Evolutionary conservation across 129 eudicot genomes (phyloP), one percentile per base, ranked within the genome.

Genomic region (Pseudognaphalium luteoalbum): DNA sequence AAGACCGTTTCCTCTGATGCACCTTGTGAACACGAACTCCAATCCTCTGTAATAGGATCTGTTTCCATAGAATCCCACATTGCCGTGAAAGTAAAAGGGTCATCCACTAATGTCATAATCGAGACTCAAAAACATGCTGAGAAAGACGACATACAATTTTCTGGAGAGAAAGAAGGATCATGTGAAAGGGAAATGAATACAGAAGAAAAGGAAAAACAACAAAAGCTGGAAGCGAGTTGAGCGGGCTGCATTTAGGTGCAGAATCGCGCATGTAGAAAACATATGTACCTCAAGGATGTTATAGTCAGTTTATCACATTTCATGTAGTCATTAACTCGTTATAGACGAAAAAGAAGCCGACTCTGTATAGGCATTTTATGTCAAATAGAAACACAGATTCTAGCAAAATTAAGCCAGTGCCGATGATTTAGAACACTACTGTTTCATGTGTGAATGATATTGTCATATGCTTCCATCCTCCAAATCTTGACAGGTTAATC

Each of bases 251-350:
- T 74, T 73, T 19, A 62, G 50, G 44, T 50, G 35, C 52, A 9
- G 17, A 68, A 68, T 37, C 15, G 11, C 5, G 42, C 56, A 41
- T 70, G 41, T 37, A 42, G 8, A 54, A 34, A 57, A 68, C 35
- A 19, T 39, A 19, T 77, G 68, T 77, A 77, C 28, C 69, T 25
- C 57, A 41, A 74, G 42, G 62, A 14, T 3, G 44, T 56, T 11
- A n/a, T 39, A 54, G 44, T 68, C 47, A 33, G 25, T 50, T 68
- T 19, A 58, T 64, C 21, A 44, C 63, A 14, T 47, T 47, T 44
- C 3, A 14, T 14, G n/a, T 47, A 47, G 54, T 47, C n/a, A 4
- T 44, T 44, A 44, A 44, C 15, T 64, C 22, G 19, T 17, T 17
- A 17, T 22, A 64, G 69, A 32, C 21, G 17, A 28, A 15, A 63